Percentiles rank a stretch among this genome's conserved stretches.
phyloP scores from a whole-genome alignment of 2,329 filamentous ascomycete genomes.

The Pestalotiopsis sp. region DNA sequence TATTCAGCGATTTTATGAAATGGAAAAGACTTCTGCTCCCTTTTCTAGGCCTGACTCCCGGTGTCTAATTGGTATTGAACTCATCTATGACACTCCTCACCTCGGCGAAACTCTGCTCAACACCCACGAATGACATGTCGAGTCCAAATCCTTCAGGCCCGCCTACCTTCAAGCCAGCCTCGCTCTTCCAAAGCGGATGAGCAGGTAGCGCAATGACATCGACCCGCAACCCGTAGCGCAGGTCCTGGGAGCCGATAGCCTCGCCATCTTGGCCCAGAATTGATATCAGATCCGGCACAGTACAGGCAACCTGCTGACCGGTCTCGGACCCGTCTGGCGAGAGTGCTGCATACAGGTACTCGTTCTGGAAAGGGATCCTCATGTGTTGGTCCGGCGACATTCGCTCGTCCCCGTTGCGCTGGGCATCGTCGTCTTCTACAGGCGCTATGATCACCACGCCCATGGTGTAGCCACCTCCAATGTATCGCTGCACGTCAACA shows the following conservation, averaged over 20 bases:
- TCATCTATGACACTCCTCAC: background rate
- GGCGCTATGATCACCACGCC: background rate
- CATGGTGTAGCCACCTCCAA: slow-evolving; percentile 1
- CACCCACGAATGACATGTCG: background rate
- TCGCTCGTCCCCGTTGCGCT: too few relatives aligned
- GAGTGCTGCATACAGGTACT: slow-evolving; percentile 3
- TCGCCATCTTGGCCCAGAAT: slow-evolving; percentile 6
- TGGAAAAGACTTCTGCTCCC: background rate
- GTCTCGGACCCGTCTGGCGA: background rate
- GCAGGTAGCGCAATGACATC: background rate
- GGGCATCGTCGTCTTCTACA: background rate
- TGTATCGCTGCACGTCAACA: background rate
- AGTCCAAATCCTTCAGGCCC: background rate
- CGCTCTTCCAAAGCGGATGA: slow-evolving; percentile 7
- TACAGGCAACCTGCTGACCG: background rate
- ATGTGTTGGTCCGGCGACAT: background rate
- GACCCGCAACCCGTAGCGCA: slow-evolving; percentile 2
- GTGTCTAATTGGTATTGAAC: background rate
- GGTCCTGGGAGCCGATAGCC: slow-evolving; percentile 4
- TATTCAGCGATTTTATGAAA: too few relatives aligned
- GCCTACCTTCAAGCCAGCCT: background rate
- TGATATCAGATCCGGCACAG: slow-evolving; percentile 6
- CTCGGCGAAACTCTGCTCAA: background rate
- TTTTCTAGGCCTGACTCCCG: background rate
- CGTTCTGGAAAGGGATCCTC: slow-evolving; percentile 5